Percentiles rank a stretch among this genome's conserved stretches.
These are phyloP conservation scores for Eucalyptus polybractea DNA, from an alignment of 345 rosid species.

Conservation along the genomic window DNA sequence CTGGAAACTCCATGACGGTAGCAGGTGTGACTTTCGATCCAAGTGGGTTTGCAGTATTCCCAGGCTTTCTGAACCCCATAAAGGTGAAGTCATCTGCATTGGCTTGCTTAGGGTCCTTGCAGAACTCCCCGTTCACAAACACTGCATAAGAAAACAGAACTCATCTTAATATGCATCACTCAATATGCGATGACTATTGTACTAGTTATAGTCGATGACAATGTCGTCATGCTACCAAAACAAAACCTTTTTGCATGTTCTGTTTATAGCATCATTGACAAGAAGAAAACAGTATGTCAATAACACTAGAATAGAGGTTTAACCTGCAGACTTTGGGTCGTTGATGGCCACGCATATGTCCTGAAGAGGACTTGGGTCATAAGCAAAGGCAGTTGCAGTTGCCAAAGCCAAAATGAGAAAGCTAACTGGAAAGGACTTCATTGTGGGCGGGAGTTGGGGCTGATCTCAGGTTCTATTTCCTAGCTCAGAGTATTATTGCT, in stretches of 20 bases:
- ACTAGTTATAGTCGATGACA: fast-evolving
- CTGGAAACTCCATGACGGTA: background rate
- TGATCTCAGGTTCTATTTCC: background rate
- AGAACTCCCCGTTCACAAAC: slow-evolving; percentile 1
- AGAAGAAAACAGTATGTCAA: background rate
- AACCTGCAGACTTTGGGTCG: background rate
- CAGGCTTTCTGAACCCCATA: background rate
- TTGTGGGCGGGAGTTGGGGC: background rate
- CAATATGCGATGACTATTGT: background rate
- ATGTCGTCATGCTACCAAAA: background rate
- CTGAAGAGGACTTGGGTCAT: background rate
- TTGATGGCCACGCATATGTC: background rate
- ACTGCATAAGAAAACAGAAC: background rate
- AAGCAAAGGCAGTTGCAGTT: background rate
- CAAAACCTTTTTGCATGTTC: no score
- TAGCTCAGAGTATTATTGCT: background rate
- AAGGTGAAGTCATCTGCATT: background rate
- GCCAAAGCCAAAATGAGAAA: background rate
- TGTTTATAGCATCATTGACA: background rate
- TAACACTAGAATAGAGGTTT: background rate
- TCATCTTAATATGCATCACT: background rate
- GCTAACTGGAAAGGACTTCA: background rate
- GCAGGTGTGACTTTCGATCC: background rate
- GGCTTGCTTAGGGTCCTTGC: background rate
- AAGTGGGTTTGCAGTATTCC: background rate